These are phyloP conservation scores for Dryadomyces quercus-mongolicae DNA, from an alignment of 2,329 filamentous ascomycete species.

Conservation along the genomic window DNA sequence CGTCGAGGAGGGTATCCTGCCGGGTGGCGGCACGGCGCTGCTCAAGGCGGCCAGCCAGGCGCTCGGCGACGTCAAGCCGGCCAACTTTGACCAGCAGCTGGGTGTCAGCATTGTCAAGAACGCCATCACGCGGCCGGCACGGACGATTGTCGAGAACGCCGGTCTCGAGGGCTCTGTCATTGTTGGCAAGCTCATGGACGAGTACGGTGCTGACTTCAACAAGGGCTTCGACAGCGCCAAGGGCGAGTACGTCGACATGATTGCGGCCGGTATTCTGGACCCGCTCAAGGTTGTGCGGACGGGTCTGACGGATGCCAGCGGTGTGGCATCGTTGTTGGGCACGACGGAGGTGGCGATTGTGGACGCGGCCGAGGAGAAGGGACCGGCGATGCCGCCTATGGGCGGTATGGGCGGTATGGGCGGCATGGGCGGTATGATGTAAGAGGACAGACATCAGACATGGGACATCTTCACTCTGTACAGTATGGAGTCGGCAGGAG, in stretches of 20 bases:
- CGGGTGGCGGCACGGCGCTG: slow-evolving; percentile 93
- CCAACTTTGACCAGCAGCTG: slow-evolving; percentile 98
- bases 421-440: slow-evolving; percentile 49
- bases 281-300: slow-evolving; percentile 99
- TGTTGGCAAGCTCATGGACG: slow-evolving; percentile 95
- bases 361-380: slow-evolving; percentile 91
- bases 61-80: slow-evolving; percentile 66
- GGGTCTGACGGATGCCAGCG: slow-evolving; percentile 84
- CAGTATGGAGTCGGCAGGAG: too few relatives aligned
- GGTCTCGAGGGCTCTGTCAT: slow-evolving; percentile 91
- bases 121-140: slow-evolving; percentile 89
- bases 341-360: slow-evolving; percentile 98
- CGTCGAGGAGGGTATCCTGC: slow-evolving; percentile 97
- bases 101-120: slow-evolving; percentile 96
- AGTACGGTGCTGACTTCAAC: slow-evolving; percentile 89
- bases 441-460: slow-evolving; percentile 12
- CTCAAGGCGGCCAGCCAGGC: slow-evolving; percentile 94
- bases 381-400: slow-evolving; percentile 48
- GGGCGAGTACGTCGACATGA: slow-evolving; percentile 99
- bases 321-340: slow-evolving; percentile 91
- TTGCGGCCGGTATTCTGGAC: slow-evolving; percentile 89
- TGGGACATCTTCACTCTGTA: neutral
- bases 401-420: slow-evolving; percentile 43
- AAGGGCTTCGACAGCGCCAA: slow-evolving; percentile 94
- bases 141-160: slow-evolving; percentile 95